Percentiles rank a stretch among this genome's conserved stretches.
Conservation (phyloP, 2,329 filamentous ascomycete species). For the Teratosphaeria gauchensis region DNA sequence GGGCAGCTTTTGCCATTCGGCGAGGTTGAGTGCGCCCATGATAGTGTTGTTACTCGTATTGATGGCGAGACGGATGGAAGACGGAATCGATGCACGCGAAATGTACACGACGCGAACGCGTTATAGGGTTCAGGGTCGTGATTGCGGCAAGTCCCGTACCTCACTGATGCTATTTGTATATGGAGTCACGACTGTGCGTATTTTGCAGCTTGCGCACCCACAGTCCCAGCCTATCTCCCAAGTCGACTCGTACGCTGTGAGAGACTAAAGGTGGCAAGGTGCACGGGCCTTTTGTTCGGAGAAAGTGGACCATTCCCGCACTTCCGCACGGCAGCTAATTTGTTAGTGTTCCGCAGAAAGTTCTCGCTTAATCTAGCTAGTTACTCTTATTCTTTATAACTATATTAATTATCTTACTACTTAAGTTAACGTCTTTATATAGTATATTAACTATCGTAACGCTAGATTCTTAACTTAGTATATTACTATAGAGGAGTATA, state of each 20-base stretch:
- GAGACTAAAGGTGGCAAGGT: too few relatives aligned
- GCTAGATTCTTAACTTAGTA: slow-evolving; percentile 65
- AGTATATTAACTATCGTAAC: slow-evolving; percentile 72
- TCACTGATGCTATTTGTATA: too few relatives aligned
- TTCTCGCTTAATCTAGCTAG: too few relatives aligned
- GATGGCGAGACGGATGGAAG: neutral
- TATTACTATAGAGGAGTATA: slow-evolving; percentile 24
- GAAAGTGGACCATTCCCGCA: too few relatives aligned
- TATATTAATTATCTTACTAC: slow-evolving; percentile 63
- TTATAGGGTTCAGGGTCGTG: neutral
- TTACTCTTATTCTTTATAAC: slow-evolving; percentile 45
- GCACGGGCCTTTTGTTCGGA: too few relatives aligned
- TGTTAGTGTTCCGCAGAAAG: too few relatives aligned
- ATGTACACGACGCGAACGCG: neutral
- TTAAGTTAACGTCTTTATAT: slow-evolving; percentile 63
- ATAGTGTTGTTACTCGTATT: neutral
- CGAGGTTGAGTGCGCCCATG: slow-evolving; percentile 41
- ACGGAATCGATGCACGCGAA: neutral
- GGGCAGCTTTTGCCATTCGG: slow-evolving; percentile 81
- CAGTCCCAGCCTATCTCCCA: too few relatives aligned
- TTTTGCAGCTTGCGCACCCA: too few relatives aligned
- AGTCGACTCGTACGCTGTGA: too few relatives aligned
- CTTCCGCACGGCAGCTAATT: too few relatives aligned
- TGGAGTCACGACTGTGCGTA: too few relatives aligned
- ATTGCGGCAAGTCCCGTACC: neutral